phyloP scores from a whole-genome alignment of 495 filamentous ascomycete genomes.

The Neurospora sp. region DNA sequence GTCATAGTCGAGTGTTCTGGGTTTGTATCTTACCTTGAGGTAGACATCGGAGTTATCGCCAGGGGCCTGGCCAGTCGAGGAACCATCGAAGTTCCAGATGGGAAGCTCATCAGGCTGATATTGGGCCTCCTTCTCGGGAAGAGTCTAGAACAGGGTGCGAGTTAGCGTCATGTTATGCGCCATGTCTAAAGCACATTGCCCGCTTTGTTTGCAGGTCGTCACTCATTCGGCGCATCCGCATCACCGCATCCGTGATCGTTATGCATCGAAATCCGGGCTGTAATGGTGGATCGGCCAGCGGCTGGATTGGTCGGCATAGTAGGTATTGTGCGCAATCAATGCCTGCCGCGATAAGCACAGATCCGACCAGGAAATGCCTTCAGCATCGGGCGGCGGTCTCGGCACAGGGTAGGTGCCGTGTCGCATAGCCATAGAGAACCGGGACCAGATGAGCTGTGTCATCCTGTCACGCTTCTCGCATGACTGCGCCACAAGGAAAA shows the following conservation, averaged over 20 bases:
- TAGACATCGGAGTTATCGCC: slow-evolving; percentile 98
- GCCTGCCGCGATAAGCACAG: background rate
- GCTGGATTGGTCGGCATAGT: background rate
- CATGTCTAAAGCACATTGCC: slow-evolving; percentile 6
- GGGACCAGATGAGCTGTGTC: background rate
- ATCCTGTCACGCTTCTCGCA: background rate
- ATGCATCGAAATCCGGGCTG: background rate
- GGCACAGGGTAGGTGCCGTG: background rate
- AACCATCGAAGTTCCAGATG: slow-evolving; percentile 99
- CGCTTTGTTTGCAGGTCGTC: background rate
- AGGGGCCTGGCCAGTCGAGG: slow-evolving; percentile 86
- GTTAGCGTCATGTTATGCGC: slow-evolving; percentile 10
- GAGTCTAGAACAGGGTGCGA: slow-evolving; percentile 50
- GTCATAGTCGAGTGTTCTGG: background rate
- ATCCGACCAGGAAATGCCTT: background rate
- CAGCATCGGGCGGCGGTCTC: background rate
- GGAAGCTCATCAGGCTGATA: slow-evolving; percentile 69
- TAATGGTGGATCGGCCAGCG: background rate
- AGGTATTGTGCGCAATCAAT: background rate
- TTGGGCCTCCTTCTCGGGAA: slow-evolving; percentile 46
- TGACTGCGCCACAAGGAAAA: background rate
- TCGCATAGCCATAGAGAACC: background rate
- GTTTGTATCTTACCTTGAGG: slow-evolving; percentile 35
- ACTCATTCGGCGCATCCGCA: background rate
- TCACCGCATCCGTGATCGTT: background rate